Conservation (phyloP, 192 early-diverging fungal species). For the Martensiomyces pterosporus region DNA sequence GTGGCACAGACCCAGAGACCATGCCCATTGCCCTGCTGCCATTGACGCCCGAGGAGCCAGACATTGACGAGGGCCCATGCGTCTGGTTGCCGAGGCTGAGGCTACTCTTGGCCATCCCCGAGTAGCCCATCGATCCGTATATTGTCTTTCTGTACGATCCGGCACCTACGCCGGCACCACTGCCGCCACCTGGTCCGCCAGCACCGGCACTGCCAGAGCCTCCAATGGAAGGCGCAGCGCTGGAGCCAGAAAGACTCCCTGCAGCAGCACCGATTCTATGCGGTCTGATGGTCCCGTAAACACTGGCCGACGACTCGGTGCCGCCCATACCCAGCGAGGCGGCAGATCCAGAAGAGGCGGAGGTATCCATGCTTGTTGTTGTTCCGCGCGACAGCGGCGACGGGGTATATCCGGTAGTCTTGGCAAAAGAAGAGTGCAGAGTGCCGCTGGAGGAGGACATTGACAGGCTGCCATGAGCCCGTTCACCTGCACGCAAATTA, state of each 20-base stretch:
- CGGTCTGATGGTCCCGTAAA: background rate
- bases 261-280: background rate
- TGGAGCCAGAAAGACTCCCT: too few relatives aligned
- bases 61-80: constrained; percentile 11
- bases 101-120: constrained; percentile 24
- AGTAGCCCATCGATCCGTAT: constrained; percentile 36
- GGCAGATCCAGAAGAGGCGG: too few relatives aligned
- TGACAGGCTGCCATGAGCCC: too few relatives aligned
- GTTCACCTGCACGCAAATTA: too few relatives aligned
- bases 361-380: too few relatives aligned
- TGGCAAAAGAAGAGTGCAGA: too few relatives aligned
- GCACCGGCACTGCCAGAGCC: too few relatives aligned
- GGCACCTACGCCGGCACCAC: constrained; percentile 2
- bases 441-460: too few relatives aligned
- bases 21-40: too few relatives aligned
- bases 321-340: constrained; percentile 18
- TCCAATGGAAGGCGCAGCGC: too few relatives aligned
- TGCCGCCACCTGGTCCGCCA: background rate
- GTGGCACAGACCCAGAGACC: constrained; percentile 7
- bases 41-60: background rate
- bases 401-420: constrained; percentile 23
- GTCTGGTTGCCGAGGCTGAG: constrained; percentile 38
- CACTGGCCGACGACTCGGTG: background rate
- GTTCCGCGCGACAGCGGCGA: constrained; percentile 34
- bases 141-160: constrained; percentile 37